Percentiles rank a stretch among this genome's conserved stretches.
phyloP scores from a whole-genome alignment of 2,329 filamentous ascomycete species.

The Ophiostoma ulmi region DNA sequence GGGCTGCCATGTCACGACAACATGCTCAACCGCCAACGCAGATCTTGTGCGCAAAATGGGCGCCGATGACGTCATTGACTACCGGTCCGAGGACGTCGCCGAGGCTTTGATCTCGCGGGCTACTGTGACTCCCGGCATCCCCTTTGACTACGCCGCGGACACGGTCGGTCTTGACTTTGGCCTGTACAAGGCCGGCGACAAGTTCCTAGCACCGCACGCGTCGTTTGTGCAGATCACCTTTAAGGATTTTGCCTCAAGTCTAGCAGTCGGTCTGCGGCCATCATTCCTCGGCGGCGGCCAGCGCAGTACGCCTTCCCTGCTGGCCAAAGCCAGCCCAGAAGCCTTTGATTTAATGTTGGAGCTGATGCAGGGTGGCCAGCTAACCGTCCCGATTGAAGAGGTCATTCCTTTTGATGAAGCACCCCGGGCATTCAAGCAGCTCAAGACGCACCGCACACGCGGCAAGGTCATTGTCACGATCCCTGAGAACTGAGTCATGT shows the following conservation, averaged over 20 bases:
- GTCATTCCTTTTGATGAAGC: conserved; percentile 28
- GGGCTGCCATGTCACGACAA: conserved; percentile 35
- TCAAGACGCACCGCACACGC: conserved; percentile 20
- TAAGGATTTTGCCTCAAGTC: neutral
- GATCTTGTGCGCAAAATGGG: conserved; percentile 35
- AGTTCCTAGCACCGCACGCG: conserved; percentile 27
- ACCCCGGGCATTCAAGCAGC: conserved; percentile 29
- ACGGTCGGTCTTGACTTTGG: conserved; percentile 27
- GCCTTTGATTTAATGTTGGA: conserved; percentile 25
- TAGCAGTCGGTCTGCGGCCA: conserved; percentile 25
- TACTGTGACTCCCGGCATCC: conserved; percentile 4
- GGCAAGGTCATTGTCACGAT: conserved; percentile 32
- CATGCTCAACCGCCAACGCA: conserved; percentile 35
- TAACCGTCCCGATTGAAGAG: conserved; percentile 30
- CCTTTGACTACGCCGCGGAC: conserved; percentile 33
- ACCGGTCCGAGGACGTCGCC: conserved; percentile 29
- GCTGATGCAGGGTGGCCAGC: conserved; percentile 32
- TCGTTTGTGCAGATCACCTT: conserved; percentile 29
- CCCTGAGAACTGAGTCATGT: conserved; percentile 6
- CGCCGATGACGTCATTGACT: conserved; percentile 38
- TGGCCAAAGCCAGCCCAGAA: conserved; percentile 20
- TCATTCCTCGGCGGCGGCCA: conserved; percentile 26
- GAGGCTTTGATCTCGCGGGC: conserved; percentile 20
- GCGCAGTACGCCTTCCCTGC: conserved; percentile 20
- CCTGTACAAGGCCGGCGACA: conserved; percentile 28